Base-by-base conservation (phyloP, 139 green algal species). In the Closterium sp. region DNA sequence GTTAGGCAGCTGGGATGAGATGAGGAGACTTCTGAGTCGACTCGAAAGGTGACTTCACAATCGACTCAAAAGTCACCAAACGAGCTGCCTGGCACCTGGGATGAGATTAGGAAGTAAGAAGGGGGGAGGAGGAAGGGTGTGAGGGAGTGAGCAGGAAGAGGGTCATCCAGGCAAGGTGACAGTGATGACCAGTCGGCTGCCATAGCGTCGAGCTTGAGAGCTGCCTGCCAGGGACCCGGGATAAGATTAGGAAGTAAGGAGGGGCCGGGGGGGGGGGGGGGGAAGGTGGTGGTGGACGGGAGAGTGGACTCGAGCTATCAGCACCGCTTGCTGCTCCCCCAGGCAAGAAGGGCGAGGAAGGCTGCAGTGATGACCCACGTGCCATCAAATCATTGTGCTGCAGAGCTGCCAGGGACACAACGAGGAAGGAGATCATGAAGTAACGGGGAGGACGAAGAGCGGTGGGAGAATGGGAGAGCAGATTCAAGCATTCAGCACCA, bases 181-280 rank as follows among this genome's bases (percentile, higher is more conserved):
- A n/a, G 95, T 92, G 5, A 99, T 96, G 90, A 97, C 97, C 38
- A 92, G 86, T 4, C 96, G 94, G 5, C 98, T 97, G 29, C 98
- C 98, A 89, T 96, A 98, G 22, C 96, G 95, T 92, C 97, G 96
- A 6, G 97, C 98, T 2, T 97, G 95, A 96, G 96, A 98, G 29
- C 97, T 97, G n/a, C 98, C 97, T 2, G 98, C n/a, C n/a, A n/a
- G n/a, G 98, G 29, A 89, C 86, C 91, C 98, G 97, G 10, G 97
- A 98, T 4, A 9, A 9, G n/a, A n/a, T n/a, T n/a, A 45, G 34
- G 34, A 42, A 42, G 34, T 42, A 0, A 10, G 34, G 34, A 42
- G 9, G 34, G 13, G n/a, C n/a, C 5, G 5, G 42, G 7, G 42
- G 27, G 24, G 62, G 4, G 17, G 17, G 62, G 62, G 27, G 62